phyloP scores from a whole-genome alignment of 2,329 filamentous ascomycete species.

The Claviceps purpurea region DNA sequence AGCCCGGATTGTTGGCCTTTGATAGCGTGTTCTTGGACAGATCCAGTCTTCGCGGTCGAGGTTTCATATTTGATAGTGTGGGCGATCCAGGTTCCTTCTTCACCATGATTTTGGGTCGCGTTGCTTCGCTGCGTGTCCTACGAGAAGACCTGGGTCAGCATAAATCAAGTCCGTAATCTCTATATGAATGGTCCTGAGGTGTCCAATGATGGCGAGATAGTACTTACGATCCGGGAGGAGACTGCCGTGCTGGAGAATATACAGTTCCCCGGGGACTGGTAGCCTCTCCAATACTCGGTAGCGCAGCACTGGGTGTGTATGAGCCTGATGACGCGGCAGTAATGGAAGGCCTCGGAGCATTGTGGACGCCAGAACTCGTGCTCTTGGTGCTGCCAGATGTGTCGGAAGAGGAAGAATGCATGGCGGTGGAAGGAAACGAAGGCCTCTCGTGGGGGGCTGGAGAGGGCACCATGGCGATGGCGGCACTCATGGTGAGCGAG shows the following conservation, averaged over 20 bases:
- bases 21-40: constrained; percentile 50
- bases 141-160: constrained; percentile 8
- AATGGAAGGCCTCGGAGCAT: constrained; percentile 26
- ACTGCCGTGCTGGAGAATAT: constrained; percentile 29
- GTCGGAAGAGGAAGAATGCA: constrained; percentile 10
- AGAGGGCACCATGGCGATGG: constrained; percentile 55
- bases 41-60: constrained; percentile 53
- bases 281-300: constrained; percentile 37
- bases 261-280: constrained; percentile 35
- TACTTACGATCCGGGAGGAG: constrained; percentile 49
- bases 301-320: constrained; percentile 24
- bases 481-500: constrained; percentile 46
- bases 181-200: background rate
- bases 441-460: constrained; percentile 53
- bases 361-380: constrained; percentile 22
- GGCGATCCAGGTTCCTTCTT: constrained; percentile 95
- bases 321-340: constrained; percentile 16
- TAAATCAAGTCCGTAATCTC: background rate
- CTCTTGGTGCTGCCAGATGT: constrained; percentile 2
- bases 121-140: constrained; percentile 29
- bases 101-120: constrained; percentile 69
- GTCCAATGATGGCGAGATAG: background rate
- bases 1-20: constrained; percentile 38
- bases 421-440: constrained; percentile 36
- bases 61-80: constrained; percentile 58